Evolutionary conservation across 2,329 filamentous ascomycete species (phyloP), one percentile per base, ranked within the genome.

Genomic region (Aspergillus sp.): DNA sequence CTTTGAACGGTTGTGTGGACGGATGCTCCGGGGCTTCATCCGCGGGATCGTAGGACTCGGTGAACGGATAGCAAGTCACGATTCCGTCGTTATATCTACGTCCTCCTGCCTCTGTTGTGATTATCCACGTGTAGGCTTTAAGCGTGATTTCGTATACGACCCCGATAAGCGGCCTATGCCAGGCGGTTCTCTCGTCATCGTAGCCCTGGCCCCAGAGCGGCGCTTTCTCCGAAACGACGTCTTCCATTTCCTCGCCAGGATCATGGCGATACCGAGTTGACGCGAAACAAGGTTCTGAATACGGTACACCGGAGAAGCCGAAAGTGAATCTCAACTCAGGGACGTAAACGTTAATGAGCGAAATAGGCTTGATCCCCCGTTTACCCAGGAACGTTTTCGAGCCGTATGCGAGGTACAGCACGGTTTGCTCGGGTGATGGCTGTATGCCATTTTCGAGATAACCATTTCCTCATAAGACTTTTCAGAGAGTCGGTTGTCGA

Each of bases 101-200:
- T n/a, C 90, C 90, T 30, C 87, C 90, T 43, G 91, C 91, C 65
- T 98, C 93, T 4, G 90, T 96, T 4, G 83, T 83, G 50, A 97
- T 84, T 56, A 98, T 95, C 49, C 80, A 85, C 5, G 82, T 78
- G 63, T 87, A 98, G 70, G 97, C 93, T 38, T 77, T 68, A 12
- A 77, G 72, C 1, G 89, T 95, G 29, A 97, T 88, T 70, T 97
- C 90, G 71, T 98, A 97, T 3, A 97, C 93, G 9, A 95, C 88
- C 27, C 93, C 93, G 38, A 96, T 80, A 2, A 98, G 77, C 4
- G 88, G 87, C 59, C 89, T 90, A 52, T 81, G 73, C 89, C 88
- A 94, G 45, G 70, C 71, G 45, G 77, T 72, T 58, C 80, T 78
- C 57, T 77, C 71, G 54, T 77, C 76, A 30, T 50, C 40, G 10